Evolutionary conservation across 1,284 basidiomycete genomes (phyloP).

Genomic region (Albatrellus sp.): DNA sequence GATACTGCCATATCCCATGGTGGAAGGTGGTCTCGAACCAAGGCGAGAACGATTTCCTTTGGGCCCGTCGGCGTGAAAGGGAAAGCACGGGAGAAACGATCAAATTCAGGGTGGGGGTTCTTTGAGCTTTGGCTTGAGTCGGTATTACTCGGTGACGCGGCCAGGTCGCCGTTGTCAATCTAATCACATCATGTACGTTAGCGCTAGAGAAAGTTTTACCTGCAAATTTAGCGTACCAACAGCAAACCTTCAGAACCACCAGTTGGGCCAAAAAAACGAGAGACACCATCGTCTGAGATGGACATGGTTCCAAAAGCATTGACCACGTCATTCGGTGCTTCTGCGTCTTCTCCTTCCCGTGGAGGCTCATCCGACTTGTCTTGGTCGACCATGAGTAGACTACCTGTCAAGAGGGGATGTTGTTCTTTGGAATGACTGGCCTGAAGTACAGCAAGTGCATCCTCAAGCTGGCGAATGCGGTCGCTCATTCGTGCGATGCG

Average conservation of each 20-base stretch:
- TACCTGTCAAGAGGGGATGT: constrained; percentile 49
- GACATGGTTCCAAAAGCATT: constrained; percentile 52
- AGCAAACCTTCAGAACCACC: constrained; percentile 40
- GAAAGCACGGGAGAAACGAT: constrained; percentile 46
- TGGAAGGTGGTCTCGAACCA: constrained; percentile 37
- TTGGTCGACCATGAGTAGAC: constrained; percentile 29
- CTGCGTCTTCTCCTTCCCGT: constrained; percentile 7
- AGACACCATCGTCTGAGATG: constrained; percentile 45
- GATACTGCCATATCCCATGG: constrained; percentile 30
- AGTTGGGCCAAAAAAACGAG: constrained; percentile 52
- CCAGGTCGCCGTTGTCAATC: constrained; percentile 15
- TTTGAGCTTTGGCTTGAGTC: constrained; percentile 23
- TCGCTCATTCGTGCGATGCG: constrained; percentile 41
- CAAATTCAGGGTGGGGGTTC: constrained; percentile 26
- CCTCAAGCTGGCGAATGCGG: constrained; percentile 53
- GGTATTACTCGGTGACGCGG: constrained; percentile 15
- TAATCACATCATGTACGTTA: constrained; percentile 5
- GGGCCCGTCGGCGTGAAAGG: constrained; percentile 52
- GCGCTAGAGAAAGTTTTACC: constrained; percentile 1
- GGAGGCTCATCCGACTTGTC: constrained; percentile 16
- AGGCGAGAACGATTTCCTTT: constrained; percentile 28
- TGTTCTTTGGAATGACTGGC: constrained; percentile 35
- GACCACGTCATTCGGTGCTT: constrained; percentile 16
- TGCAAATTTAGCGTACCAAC: constrained; percentile 12
- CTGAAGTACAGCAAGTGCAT: constrained; percentile 42